Evolutionary conservation across 106 monocot species (phyloP).

Genomic region (Amphibolis antarctica): DNA sequence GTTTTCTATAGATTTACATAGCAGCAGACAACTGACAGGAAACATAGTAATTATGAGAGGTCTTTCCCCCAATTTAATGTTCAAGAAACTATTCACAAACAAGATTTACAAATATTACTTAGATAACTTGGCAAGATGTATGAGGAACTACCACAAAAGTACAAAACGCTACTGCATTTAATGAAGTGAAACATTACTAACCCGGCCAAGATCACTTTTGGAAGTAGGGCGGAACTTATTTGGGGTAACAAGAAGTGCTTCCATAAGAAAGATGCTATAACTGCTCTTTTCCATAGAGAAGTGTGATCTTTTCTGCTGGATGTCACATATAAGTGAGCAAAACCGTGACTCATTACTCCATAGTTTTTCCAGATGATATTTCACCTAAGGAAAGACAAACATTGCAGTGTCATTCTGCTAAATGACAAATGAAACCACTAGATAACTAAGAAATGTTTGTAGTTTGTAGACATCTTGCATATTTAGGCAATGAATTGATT

Average conservation of each 20-base stretch:
- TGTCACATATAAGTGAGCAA: slow-evolving; percentile 63
- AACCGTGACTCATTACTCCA: slow-evolving; percentile 58
- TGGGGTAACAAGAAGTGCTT: slow-evolving; percentile 74
- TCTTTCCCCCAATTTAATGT: too few relatives aligned
- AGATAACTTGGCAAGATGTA: neutral
- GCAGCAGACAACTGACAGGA: too few relatives aligned
- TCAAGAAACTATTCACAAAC: too few relatives aligned
- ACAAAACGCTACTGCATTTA: neutral
- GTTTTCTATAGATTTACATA: too few relatives aligned
- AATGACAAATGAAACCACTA: neutral
- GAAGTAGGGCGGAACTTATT: slow-evolving; percentile 76
- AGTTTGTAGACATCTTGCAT: neutral
- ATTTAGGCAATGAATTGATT: too few relatives aligned
- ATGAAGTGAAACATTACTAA: neutral
- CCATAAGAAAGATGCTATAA: slow-evolving; percentile 68
- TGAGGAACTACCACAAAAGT: neutral
- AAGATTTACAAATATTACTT: too few relatives aligned
- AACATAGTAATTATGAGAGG: too few relatives aligned
- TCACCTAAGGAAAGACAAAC: slow-evolving; percentile 29
- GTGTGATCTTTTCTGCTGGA: slow-evolving; percentile 33
- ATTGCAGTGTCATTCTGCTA: neutral
- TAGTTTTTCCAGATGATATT: slow-evolving; percentile 42
- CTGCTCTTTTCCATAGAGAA: slow-evolving; percentile 14
- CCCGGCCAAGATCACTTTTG: neutral
- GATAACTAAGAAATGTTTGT: neutral